Evolutionary conservation across 768 basidiomycete genomes (phyloP).

Genomic region (Epithele typhae): DNA sequence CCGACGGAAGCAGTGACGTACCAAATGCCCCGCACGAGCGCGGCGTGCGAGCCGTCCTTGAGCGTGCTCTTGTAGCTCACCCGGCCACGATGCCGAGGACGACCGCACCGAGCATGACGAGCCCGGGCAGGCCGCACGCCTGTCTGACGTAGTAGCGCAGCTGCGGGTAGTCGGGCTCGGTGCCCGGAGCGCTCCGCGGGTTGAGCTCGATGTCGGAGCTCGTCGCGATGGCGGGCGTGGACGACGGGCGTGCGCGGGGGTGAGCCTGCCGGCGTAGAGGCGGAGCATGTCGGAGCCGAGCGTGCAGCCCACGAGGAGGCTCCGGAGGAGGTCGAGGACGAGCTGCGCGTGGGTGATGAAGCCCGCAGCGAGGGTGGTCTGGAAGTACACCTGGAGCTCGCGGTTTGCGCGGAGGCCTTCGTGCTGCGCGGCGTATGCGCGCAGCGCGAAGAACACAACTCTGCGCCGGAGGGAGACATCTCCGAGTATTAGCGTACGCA

Average conservation of each 20-base stretch:
- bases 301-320: conserved; percentile 5
- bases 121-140: neutral
- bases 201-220: too few relatives aligned
- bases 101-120: conserved; percentile 1
- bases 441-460: conserved; percentile 17
- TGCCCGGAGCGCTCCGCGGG: too few relatives aligned
- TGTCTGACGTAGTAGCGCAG: conserved; percentile 1
- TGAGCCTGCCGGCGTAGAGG: too few relatives aligned
- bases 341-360: conserved; percentile 10
- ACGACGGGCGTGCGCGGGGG: too few relatives aligned
- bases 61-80: conserved; percentile 1
- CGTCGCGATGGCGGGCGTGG: too few relatives aligned
- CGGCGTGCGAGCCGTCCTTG: neutral
- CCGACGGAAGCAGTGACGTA: neutral
- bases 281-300: neutral
- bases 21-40: conserved; percentile 6
- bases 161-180: neutral
- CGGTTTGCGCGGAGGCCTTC: conserved; percentile 8
- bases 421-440: conserved; percentile 18
- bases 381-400: conserved; percentile 17
- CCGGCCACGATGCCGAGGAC: conserved; percentile 1
- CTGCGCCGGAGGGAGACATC: conserved; percentile 2
- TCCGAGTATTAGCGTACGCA: too few relatives aligned
- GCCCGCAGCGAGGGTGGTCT: conserved; percentile 12
- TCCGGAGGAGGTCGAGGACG: too few relatives aligned